phyloP scores from a whole-genome alignment of 2,329 filamentous ascomycete genomes.

The Pseudomassariella vexata region DNA sequence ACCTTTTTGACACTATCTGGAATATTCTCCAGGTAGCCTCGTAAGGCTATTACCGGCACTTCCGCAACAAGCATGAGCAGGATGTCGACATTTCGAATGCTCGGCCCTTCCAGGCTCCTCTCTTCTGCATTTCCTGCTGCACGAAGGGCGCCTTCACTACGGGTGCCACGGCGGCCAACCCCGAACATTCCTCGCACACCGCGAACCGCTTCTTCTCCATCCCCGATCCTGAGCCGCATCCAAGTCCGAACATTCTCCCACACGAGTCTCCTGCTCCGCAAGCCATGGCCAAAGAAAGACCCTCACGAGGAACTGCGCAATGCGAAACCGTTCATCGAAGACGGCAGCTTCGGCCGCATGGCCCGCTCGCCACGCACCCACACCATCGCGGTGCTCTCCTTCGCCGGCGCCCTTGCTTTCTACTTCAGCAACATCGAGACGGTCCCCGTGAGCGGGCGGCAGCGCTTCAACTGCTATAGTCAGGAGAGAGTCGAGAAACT shows the following conservation, averaged over 20 bases:
- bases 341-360: conserved; percentile 24
- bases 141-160: too few species aligned
- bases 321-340: conserved; percentile 33
- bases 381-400: conserved; percentile 32
- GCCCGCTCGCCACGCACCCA: conserved; percentile 30
- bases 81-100: too few species aligned
- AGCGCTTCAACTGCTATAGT: conserved; percentile 66
- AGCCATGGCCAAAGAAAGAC: conserved; percentile 8
- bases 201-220: not conserved
- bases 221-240: not conserved
- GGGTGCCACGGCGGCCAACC: too few species aligned
- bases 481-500: conserved; percentile 48
- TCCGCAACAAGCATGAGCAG: too few species aligned
- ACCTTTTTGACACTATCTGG: too few species aligned
- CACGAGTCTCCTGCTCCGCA: conserved; percentile 3
- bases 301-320: conserved; percentile 17
- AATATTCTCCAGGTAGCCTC: too few species aligned
- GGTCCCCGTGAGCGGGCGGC: conserved; percentile 66
- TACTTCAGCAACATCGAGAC: conserved; percentile 66
- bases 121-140: too few species aligned
- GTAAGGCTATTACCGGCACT: too few species aligned
- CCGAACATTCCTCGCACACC: too few species aligned
- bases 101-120: too few species aligned
- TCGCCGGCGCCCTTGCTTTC: conserved; percentile 44
- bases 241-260: conserved; percentile 11